Base-by-base conservation (phyloP, 2,329 filamentous ascomycete genomes). In the Epichloe bromicola region DNA sequence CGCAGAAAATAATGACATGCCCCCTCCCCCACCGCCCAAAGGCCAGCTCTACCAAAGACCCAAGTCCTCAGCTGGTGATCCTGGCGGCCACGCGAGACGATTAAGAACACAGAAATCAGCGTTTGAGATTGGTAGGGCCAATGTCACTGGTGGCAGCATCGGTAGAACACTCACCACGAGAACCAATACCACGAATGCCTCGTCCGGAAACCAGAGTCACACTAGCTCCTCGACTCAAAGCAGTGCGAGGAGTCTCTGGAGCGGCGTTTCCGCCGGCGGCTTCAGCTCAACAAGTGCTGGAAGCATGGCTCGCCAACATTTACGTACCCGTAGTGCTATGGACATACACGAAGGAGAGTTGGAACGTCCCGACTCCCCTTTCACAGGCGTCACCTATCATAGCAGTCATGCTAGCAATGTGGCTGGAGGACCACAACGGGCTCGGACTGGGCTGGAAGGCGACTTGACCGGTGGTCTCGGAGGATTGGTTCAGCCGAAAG, bases 251-350 rank as follows among this genome's bases (percentile, higher is more conserved):
- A 97, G 88, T 60, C 67, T 98, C 42, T 96, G 96, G 91, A 97
- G 91, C 65, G 93, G 91, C 3, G 77, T 80, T 49, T 97, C 93
- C 49, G 93, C 93, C 0, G 83, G 90, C 48, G 91, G 79, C 12
- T 88, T 96, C 67, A 97, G 91, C 65, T 87, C 89, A 48, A 97
- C 93, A 15, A 97, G 93, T 67, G 93, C 93, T 15, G 93, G 90
- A 50, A 97, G 91, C 67, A 80, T 94, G 56, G 90, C 89, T 33
- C 81, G 90, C 54, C 86, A 86, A 61, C 85, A 83, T 61, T 67
- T 74, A 57, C 63, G 83, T 55, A 75, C 83, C 15, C 79, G 80
- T 56, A 88, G 83, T 61, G 80, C 81, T 3, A 67, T 86, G 57
- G 82, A 79, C 40, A 74, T 77, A 51, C 74, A 78, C 23, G 80